Conservation (phyloP, 2,329 filamentous ascomycete species). For the Sphaerostilbella broomeana region DNA sequence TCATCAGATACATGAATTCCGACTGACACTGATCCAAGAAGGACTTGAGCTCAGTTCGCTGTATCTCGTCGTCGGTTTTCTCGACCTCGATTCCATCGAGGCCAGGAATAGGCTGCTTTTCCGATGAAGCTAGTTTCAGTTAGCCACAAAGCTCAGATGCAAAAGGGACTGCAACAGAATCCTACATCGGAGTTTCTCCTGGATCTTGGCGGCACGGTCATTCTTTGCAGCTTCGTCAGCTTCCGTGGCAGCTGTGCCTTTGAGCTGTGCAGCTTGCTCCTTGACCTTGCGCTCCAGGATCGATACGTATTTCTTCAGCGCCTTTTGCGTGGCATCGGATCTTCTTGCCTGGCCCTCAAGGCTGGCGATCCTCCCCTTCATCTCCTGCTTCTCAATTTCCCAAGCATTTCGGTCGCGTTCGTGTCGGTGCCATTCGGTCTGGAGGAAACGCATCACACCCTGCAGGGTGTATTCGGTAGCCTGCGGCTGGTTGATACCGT, state of each 20-base stretch:
- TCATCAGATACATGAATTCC: slow-evolving; percentile 63
- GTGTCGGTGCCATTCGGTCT: slow-evolving; percentile 98
- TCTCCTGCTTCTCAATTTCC: slow-evolving; percentile 98
- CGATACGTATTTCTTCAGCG: slow-evolving; percentile 80
- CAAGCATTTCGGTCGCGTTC: slow-evolving; percentile 96
- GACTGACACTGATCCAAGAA: slow-evolving; percentile 60
- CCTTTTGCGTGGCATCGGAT: slow-evolving; percentile 81
- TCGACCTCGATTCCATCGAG: slow-evolving; percentile 42
- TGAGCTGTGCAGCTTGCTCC: slow-evolving; percentile 69
- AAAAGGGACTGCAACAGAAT: slow-evolving; percentile 11
- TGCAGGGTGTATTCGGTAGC: slow-evolving; percentile 58
- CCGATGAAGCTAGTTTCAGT: slow-evolving; percentile 23
- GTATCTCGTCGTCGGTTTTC: slow-evolving; percentile 43
- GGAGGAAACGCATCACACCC: slow-evolving; percentile 96
- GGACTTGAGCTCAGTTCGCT: slow-evolving; percentile 48
- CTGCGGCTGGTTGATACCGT: slow-evolving; percentile 45
- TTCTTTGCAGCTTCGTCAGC: slow-evolving; percentile 41
- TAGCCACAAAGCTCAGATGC: slow-evolving; percentile 11
- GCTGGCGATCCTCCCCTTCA: slow-evolving; percentile 94
- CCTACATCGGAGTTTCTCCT: slow-evolving; percentile 51
- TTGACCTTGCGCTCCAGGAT: slow-evolving; percentile 85
- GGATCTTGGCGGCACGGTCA: slow-evolving; percentile 46
- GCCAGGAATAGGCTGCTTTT: slow-evolving; percentile 37
- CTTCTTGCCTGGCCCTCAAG: slow-evolving; percentile 85
- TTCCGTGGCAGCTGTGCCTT: slow-evolving; percentile 35